phyloP scores from a whole-genome alignment of 2,329 filamentous ascomycete genomes.

The Beauveria brongniartii region DNA sequence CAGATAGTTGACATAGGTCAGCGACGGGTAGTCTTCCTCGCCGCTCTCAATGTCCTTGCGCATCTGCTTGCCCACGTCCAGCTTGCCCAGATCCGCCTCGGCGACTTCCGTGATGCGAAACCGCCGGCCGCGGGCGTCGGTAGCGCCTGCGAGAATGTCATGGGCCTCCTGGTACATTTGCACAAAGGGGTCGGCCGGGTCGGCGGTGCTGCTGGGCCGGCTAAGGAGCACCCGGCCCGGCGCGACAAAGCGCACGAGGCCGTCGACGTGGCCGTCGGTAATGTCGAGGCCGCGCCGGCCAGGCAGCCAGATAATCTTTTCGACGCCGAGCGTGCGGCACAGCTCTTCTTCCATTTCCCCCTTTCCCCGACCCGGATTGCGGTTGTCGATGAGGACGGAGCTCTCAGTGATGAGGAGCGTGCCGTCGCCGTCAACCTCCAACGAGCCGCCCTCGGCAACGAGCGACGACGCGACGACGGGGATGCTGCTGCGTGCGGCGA shows the following conservation, averaged over 20 bases:
- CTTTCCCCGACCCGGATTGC: conserved; percentile 18
- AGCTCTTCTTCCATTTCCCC: conserved; percentile 18
- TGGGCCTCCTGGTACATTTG: conserved; percentile 19
- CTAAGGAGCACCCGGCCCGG: conserved; percentile 19
- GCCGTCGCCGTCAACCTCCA: conserved; percentile 23
- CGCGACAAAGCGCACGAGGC: conserved; percentile 19
- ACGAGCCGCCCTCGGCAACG: conserved; percentile 19
- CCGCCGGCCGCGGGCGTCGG: conserved; percentile 17
- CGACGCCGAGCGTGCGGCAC: conserved; percentile 15
- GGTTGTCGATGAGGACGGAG: conserved; percentile 21
- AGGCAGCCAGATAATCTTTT: conserved; percentile 22
- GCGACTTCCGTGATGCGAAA: conserved; percentile 18
- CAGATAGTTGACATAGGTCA: conserved; percentile 21
- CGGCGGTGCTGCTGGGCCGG: conserved; percentile 13
- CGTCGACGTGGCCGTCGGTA: conserved; percentile 24
- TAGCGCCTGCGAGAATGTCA: conserved; percentile 13
- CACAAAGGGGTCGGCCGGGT: conserved; percentile 3
- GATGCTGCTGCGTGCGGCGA: conserved; percentile 1
- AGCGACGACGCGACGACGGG: conserved; percentile 8
- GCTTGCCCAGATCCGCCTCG: conserved; percentile 16
- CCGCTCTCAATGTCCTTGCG: conserved; percentile 3
- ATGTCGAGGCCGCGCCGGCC: conserved; percentile 17
- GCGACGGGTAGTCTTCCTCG: conserved; percentile 9
- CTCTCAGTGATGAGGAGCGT: conserved; percentile 22
- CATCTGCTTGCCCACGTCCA: conserved; percentile 9